Evolutionary conservation across 1,284 basidiomycete species (phyloP).

Genomic region (Anthracocystis setariae): DNA sequence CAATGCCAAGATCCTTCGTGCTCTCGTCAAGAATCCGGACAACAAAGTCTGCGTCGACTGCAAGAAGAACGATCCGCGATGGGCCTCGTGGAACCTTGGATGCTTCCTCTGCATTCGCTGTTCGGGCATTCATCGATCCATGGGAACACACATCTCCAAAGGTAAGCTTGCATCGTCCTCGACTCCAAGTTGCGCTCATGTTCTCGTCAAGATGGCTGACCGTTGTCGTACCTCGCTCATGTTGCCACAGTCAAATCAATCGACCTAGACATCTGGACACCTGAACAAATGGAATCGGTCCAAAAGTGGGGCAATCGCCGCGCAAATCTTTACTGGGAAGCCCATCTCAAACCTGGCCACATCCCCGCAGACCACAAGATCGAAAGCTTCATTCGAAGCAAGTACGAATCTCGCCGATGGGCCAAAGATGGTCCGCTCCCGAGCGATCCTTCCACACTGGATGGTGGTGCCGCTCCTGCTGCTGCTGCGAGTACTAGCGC

Average conservation of each 20-base stretch:
- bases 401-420: slow-evolving; percentile 94
- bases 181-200: neutral
- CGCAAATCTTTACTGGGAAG: slow-evolving; percentile 97
- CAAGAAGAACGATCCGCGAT: slow-evolving; percentile 79
- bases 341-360: slow-evolving; percentile 91
- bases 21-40: slow-evolving; percentile 74
- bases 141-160: slow-evolving; percentile 83
- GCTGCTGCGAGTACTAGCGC: slow-evolving; percentile 23
- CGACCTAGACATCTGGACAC: slow-evolving; percentile 96
- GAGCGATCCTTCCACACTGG: slow-evolving; percentile 81
- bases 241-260: slow-evolving; percentile 82
- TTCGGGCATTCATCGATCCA: slow-evolving; percentile 96
- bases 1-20: slow-evolving; percentile 60
- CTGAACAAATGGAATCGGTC: slow-evolving; percentile 85
- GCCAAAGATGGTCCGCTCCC: slow-evolving; percentile 88
- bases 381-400: slow-evolving; percentile 95
- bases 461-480: slow-evolving; percentile 68
- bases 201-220: neutral
- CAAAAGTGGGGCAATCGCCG: slow-evolving; percentile 92
- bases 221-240: neutral
- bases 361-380: slow-evolving; percentile 96
- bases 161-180: slow-evolving; percentile 5
- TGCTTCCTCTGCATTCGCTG: slow-evolving; percentile 95
- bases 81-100: slow-evolving; percentile 98
- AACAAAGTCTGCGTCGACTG: slow-evolving; percentile 82